Base-by-base conservation (phyloP, 148 eudicot species). In the Rhododendron griersonianum region DNA sequence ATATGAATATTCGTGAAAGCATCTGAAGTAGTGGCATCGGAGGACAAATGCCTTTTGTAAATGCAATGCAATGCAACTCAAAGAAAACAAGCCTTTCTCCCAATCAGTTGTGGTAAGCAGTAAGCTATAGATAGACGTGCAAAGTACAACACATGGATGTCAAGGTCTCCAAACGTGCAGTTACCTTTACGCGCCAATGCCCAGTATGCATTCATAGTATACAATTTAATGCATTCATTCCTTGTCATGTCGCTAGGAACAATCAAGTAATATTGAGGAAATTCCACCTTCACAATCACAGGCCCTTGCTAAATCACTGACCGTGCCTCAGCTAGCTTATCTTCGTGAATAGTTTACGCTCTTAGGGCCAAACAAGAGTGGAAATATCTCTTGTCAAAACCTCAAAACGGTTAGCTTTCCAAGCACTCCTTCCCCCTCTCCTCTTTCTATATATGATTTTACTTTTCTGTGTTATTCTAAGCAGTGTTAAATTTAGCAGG, bases 291-390 rank as follows among this genome's bases (percentile, higher is more conserved):
- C n/a, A 50, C 88, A 18, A 50, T 89, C 33, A 74, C 94, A 96
- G 99, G 98, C 98, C 88, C 90, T 96, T 85, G 98, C 99, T 35
- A 96, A 89, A 92, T 95, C 98, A 74, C 88, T 96, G 89, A 91
- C 93, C 7, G 88, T 92, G 76, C 90, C 95, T 78, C 95, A 96
- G 87, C 87, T 96, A 82, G 88, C 91, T 30, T 96, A 95, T 88
- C 86, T 95, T 63, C 92, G 92, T 80, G 99, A 94, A 63, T 96
- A 96, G 86, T 96, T 96, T 87, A 90, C 93, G 82, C 86, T 93
- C 81, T 85, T 95, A 77, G 93, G 94, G 39, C 99, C 99, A 55
- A 95, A 89, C 30, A n/a, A n/a, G n/a, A n/a, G n/a, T n/a, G n/a
- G n/a, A n/a, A n/a, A n/a, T n/a, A n/a, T n/a, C n/a, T n/a, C n/a